Evolutionary conservation across 805 yeast genomes (phyloP).

Genomic region (Metschnikowia noctiluminum): DNA sequence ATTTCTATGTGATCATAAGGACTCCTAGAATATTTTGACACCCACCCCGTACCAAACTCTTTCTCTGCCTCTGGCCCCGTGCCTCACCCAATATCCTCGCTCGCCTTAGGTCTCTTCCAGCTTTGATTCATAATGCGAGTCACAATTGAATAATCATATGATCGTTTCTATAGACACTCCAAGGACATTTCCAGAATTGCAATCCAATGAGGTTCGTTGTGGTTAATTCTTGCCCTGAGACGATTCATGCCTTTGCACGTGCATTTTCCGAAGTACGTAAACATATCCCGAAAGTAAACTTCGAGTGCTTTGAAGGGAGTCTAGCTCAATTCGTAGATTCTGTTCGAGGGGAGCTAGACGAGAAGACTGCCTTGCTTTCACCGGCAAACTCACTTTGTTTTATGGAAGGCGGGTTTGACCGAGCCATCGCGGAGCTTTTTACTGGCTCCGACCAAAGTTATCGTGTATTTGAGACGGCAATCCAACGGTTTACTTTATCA

Average conservation of each 20-base stretch:
- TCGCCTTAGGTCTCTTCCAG: too few species aligned
- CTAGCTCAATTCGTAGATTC: neutral
- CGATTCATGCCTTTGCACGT: constrained; percentile 1
- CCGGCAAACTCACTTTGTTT: constrained; percentile 26
- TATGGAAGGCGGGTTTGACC: constrained; percentile 31
- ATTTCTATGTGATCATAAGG: too few species aligned
- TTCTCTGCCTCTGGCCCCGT: too few species aligned
- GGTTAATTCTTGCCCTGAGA: constrained; percentile 4
- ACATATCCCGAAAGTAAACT: neutral
- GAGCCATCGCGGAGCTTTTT: constrained; percentile 16
- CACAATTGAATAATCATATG: too few species aligned
- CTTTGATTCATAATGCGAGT: too few species aligned
- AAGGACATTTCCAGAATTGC: neutral
- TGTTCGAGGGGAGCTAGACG: neutral
- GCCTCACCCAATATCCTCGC: too few species aligned
- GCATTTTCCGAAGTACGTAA: neutral
- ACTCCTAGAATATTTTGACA: too few species aligned
- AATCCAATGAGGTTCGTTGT: constrained; percentile 8
- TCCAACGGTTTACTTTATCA: constrained; percentile 18
- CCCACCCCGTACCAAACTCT: too few species aligned
- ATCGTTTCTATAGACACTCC: too few species aligned
- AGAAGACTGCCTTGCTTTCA: constrained; percentile 18
- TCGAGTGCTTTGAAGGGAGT: constrained; percentile 3
- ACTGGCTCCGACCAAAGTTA: constrained; percentile 9
- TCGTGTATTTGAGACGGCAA: constrained; percentile 12